phyloP scores from a whole-genome alignment of 768 basidiomycete species.

The Suillus tomentosus region DNA sequence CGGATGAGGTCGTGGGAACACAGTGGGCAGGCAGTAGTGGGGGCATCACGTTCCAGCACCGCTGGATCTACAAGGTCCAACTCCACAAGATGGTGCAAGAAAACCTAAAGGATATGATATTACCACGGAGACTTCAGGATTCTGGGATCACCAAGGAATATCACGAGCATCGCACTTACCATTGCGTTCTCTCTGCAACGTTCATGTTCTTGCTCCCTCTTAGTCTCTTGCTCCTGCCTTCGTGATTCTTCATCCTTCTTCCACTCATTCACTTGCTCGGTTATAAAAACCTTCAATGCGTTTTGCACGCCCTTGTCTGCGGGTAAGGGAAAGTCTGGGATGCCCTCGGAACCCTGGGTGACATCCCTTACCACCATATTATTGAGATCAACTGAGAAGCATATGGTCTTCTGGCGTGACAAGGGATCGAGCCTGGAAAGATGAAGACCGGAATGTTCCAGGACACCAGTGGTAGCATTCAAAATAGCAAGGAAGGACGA shows the following conservation, averaged over 20 bases:
- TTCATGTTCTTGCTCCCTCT: slow-evolving; percentile 7
- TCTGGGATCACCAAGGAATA: not conserved
- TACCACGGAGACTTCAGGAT: not conserved
- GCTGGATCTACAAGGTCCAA: slow-evolving; percentile 4
- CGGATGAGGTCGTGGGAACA: not conserved
- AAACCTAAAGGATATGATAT: not conserved
- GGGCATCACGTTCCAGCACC: not conserved
- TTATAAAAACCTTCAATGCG: slow-evolving; percentile 1
- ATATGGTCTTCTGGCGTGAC: slow-evolving; percentile 6
- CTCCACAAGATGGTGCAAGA: slow-evolving; percentile 2
- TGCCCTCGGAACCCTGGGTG: not conserved
- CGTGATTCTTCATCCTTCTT: not conserved
- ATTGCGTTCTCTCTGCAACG: not conserved
- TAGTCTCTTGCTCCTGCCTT: not conserved
- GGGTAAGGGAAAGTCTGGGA: slow-evolving; percentile 3
- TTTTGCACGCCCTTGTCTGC: not conserved
- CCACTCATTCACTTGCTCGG: slow-evolving; percentile 2
- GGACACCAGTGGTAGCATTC: not conserved
- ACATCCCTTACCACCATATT: slow-evolving; percentile 6
- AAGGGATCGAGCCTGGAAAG: slow-evolving; percentile 7
- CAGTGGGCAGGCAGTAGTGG: slow-evolving; percentile 1
- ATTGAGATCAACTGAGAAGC: slow-evolving; percentile 1
- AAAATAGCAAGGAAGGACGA: slow-evolving; percentile 8
- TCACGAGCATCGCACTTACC: not conserved
- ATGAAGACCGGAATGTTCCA: slow-evolving; percentile 3